phyloP scores from a whole-genome alignment of 768 basidiomycete species.

The Tylopilus cervinicoccineus region DNA sequence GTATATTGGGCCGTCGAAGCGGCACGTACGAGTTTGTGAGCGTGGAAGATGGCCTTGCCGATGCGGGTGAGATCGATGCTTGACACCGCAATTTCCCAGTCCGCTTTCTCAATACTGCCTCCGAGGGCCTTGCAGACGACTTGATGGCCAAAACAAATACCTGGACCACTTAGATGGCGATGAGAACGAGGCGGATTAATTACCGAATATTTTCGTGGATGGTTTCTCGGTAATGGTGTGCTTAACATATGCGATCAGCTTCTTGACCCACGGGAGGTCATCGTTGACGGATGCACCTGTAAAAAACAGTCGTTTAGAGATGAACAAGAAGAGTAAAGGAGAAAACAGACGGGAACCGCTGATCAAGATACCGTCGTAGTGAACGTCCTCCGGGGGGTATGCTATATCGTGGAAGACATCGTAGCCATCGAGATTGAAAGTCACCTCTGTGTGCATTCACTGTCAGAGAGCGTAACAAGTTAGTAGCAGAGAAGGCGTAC shows the following conservation, averaged over 20 bases:
- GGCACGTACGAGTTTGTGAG: background rate
- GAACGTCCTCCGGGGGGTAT: slow-evolving; percentile 52
- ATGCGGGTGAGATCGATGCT: background rate
- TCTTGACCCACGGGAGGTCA: slow-evolving; percentile 69
- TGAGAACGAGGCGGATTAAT: background rate
- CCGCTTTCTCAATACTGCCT: slow-evolving; percentile 40
- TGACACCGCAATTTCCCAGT: background rate
- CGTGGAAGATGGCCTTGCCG: background rate
- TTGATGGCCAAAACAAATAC: slow-evolving; percentile 87
- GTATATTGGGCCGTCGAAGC: background rate
- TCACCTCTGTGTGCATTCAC: slow-evolving; percentile 3
- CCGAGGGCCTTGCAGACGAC: slow-evolving; percentile 75
- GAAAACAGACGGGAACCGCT: slow-evolving; percentile 74
- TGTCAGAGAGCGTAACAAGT: background rate
- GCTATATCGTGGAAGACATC: slow-evolving; percentile 57
- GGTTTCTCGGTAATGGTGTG: slow-evolving; percentile 52
- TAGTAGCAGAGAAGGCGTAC: background rate
- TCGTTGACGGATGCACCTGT: slow-evolving; percentile 74
- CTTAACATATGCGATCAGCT: slow-evolving; percentile 55
- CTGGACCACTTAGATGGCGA: slow-evolving; percentile 30
- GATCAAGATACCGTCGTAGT: slow-evolving; percentile 69
- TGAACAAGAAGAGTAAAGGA: background rate
- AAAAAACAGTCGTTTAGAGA: too few relatives aligned
- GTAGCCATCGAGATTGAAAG: slow-evolving; percentile 60
- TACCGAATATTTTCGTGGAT: slow-evolving; percentile 68